Base-by-base conservation (phyloP, 2,329 filamentous ascomycete species). In the Talaromyces verruculosus region DNA sequence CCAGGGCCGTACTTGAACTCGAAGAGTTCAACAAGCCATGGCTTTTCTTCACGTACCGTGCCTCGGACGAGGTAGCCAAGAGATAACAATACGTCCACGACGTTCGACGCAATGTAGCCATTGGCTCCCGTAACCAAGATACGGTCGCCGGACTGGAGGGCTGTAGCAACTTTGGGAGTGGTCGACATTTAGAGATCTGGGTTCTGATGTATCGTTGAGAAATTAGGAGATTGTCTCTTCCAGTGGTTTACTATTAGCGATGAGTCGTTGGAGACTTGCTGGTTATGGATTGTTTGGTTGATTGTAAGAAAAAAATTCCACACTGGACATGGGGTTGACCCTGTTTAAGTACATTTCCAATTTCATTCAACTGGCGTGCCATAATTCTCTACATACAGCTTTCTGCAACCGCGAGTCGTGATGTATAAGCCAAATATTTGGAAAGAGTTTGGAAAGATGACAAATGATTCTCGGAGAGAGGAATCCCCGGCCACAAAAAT, bases 51-150 rank as follows among this genome's bases (percentile, higher is more conserved):
- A 3, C 83, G 78, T 3, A 80, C 77, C 0, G 82, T 83, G n/a
- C 81, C 81, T 22, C 82, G 78, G 5, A 84, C 81, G 7, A 69
- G 68, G 68, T 78, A 83, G 15, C 81, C 81, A 3, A 73, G 71
- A 1, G 74, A 64, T 19, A 84, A 74, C 11, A 84, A 72, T 15
- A 78, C 71, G n/a, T 80, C 70, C 37, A 74, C 72, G 3, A 82
- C 72, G 51, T 84, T 79, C 6, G 77, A 77, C 30, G 73, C 82
- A 28, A 84, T 74, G 68, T 79, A 83, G 39, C 82, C 82, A 58
- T 78, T 84, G 1, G 75, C 78, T 6, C 82, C 82, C 0, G 82
- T 84, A 15, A 85, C 77, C 3, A 84, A 77, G 33, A 84, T 72
- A 49, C 67, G 69, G 2, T 75, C 76, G 10, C 74, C 75, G 5